These are phyloP conservation scores for Metschnikowia lachancei DNA, from an alignment of 805 yeast species.

Conservation along the genomic window DNA sequence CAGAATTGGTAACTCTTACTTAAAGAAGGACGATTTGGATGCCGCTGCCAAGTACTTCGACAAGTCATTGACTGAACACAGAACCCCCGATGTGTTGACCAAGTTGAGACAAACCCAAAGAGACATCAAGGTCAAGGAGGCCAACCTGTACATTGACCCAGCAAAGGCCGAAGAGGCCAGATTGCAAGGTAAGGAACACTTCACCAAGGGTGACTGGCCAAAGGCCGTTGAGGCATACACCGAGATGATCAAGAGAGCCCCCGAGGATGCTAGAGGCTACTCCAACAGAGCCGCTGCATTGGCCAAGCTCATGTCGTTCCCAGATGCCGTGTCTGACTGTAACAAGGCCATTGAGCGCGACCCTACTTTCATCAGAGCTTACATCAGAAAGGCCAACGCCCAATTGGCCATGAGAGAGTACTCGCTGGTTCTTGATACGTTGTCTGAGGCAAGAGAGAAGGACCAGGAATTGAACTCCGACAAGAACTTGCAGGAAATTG, in stretches of 20 bases:
- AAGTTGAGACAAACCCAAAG: slow-evolving; percentile 88
- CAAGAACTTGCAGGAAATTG: slow-evolving; percentile 69
- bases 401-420: slow-evolving; percentile 88
- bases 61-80: slow-evolving; percentile 92
- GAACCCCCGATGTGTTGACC: slow-evolving; percentile 88
- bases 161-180: slow-evolving; percentile 95
- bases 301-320: slow-evolving; percentile 93
- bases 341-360: slow-evolving; percentile 84
- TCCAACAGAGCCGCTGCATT: slow-evolving; percentile 98
- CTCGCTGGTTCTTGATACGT: slow-evolving; percentile 75
- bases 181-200: slow-evolving; percentile 82
- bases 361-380: slow-evolving; percentile 88
- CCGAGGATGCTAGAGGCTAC: slow-evolving; percentile 93
- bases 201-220: slow-evolving; percentile 94
- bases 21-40: slow-evolving; percentile 68
- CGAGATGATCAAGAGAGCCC: slow-evolving; percentile 96
- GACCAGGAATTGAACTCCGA: slow-evolving; percentile 62
- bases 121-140: slow-evolving; percentile 74
- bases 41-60: slow-evolving; percentile 78
- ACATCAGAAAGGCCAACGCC: slow-evolving; percentile 94
- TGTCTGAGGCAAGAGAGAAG: slow-evolving; percentile 71
- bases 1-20: slow-evolving; percentile 80
- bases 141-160: slow-evolving; percentile 77
- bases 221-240: slow-evolving; percentile 90
- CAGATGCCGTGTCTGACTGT: slow-evolving; percentile 93